These are phyloP conservation scores for Luffa acutangula DNA, from an alignment of 306 rosid genomes.

Conservation along the genomic window DNA sequence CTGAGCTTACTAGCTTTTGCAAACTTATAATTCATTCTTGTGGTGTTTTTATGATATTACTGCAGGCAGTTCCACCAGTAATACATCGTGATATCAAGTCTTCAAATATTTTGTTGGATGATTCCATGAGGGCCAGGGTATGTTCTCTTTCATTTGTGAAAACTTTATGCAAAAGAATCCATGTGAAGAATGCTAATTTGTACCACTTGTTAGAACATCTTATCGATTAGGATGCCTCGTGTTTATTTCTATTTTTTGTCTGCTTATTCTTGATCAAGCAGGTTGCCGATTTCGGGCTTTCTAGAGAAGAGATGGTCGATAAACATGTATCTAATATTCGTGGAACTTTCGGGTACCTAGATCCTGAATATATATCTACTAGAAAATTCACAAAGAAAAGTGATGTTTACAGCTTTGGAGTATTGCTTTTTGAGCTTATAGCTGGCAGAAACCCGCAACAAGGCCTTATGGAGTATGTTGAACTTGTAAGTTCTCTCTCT, in stretches of 20 bases:
- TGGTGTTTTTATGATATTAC: not conserved
- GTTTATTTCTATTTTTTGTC: not conserved
- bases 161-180: not conserved
- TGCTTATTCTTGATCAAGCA: conserved; percentile 27
- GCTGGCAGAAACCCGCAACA: conserved; percentile 97
- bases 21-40: not conserved
- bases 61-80: conserved; percentile 95
- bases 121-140: conserved; percentile 94
- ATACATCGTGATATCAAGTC: conserved; percentile 94
- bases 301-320: conserved; percentile 91
- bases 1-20: not conserved
- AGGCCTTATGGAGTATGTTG: conserved; percentile 92
- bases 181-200: not conserved
- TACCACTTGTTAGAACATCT: not conserved
- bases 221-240: not conserved
- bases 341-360: conserved; percentile 93
- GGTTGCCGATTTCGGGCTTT: conserved; percentile 98
- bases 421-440: conserved; percentile 84
- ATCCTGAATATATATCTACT: conserved; percentile 87
- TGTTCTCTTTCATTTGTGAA: conserved; percentile 2
- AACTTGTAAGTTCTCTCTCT: conserved; percentile 52
- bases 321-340: conserved; percentile 63
- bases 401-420: conserved; percentile 95
- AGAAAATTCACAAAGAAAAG: conserved; percentile 91
- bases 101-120: conserved; percentile 74